These are phyloP conservation scores for Metschnikowia peoriensis DNA, from an alignment of 805 yeast genomes.

Conservation along the genomic window DNA sequence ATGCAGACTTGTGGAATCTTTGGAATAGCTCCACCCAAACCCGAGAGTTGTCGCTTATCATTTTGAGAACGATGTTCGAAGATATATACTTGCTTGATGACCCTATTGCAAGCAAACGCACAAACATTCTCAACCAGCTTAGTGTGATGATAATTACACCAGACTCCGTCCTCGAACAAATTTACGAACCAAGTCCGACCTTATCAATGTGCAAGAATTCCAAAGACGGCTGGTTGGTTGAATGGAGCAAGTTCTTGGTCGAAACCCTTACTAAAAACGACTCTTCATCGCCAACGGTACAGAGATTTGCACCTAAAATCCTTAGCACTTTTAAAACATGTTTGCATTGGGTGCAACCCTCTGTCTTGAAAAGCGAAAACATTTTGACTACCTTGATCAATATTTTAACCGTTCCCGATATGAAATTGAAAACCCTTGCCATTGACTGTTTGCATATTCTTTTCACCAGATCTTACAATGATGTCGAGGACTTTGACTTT, in stretches of 20 bases:
- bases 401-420: slow-evolving; percentile 57
- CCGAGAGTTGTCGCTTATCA: slow-evolving; percentile 73
- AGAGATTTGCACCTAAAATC: slow-evolving; percentile 58
- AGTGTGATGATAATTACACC: slow-evolving; percentile 84
- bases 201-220: slow-evolving; percentile 64
- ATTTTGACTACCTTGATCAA: slow-evolving; percentile 61
- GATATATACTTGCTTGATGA: slow-evolving; percentile 92
- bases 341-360: slow-evolving; percentile 86
- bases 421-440: slow-evolving; percentile 74
- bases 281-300: slow-evolving; percentile 25
- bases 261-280: slow-evolving; percentile 34
- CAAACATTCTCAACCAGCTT: slow-evolving; percentile 72
- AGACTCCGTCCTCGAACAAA: slow-evolving; percentile 54
- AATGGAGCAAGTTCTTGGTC: slow-evolving; percentile 54
- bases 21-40: slow-evolving; percentile 68
- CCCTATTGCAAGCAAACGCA: slow-evolving; percentile 79
- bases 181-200: slow-evolving; percentile 66
- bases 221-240: slow-evolving; percentile 79
- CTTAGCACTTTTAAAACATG: slow-evolving; percentile 86
- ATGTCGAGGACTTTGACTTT: slow-evolving; percentile 66
- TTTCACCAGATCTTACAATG: slow-evolving; percentile 72
- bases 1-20: slow-evolving; percentile 63
- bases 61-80: slow-evolving; percentile 85
- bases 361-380: slow-evolving; percentile 64
- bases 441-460: slow-evolving; percentile 88